Base-by-base conservation (phyloP, 2,329 filamentous ascomycete species). In the Epichloe gansuensis region DNA sequence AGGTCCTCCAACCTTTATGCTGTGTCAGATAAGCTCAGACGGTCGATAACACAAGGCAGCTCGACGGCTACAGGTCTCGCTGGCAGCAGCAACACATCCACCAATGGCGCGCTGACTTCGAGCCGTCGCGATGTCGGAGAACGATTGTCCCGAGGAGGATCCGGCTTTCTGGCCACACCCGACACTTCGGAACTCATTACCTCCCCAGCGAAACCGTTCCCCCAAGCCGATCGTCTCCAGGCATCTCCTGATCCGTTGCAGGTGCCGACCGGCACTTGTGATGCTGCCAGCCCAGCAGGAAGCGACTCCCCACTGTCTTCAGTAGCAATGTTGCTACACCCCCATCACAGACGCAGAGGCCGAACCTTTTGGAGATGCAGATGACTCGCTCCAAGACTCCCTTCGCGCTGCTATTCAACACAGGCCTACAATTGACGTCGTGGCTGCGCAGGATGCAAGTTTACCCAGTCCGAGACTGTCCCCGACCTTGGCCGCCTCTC, bases 381-480 rank as follows among this genome's bases (percentile, higher is more conserved):
- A 79, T 57, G 74, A 77, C 46, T 71, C 73, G 12, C 66, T 78
- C 15, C 71, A 73, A 52, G 69, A 69, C 62, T 71, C 69, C 23
- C 64, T 74, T 53, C 69, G 73, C 38, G 71, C 71, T 59, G 71
- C 71, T 58, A 69, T 74, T 50, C 76, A 72, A 56, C 72, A 72
- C 46, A 67, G 76, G 34, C 74, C 78, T 25, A 72, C 71, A 47
- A 75, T 91, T 48, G 83, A 90, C 61, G 85, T 82, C 46, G 77
- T 85, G 52, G 81, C 83, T 53, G 83, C 85, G 41, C 87, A 93
- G 65, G 91, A 96, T 72, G 89, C 88, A 58, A 96, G 89, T 69
- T 75, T 98, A 56, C 93, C 93, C 50, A 98, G 93, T 66, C 93
- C 93, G 37, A 91, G 93, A 62, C 72, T 98, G 53, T 98, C 93